Base-by-base conservation (phyloP, 2,329 filamentous ascomycete species). In the Fusarium sp. region DNA sequence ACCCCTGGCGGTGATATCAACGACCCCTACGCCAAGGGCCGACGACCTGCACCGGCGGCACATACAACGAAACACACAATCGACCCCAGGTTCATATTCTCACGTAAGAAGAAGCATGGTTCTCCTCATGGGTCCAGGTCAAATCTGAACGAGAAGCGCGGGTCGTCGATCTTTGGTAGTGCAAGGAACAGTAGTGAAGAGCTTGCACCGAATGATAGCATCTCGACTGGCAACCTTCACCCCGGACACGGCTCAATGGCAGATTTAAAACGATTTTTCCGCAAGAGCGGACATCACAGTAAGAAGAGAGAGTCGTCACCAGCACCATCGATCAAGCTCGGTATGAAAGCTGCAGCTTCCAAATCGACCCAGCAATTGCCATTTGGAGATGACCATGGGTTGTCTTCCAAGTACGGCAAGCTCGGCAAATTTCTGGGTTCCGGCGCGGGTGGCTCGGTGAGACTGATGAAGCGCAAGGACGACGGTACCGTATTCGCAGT, bases 261-360 rank as follows among this genome's bases (percentile, higher is more conserved):
- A 8, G 96, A 98, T 78, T 84, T 99, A 69, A 98, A 98, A 84
- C 90, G 96, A n/a, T 99, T 99, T 82, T 97, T 99, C 86, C 96
- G 92, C 82, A 91, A 94, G 69, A 90, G 92, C 59, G 89, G 90
- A 6, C 88, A 91, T 74, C 84, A 89, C 75, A 94, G 94, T 79
- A 88, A 91, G 66, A 94, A 93, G 74, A 90, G 93, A 36, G 87
- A 92, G 8, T 84, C 87, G 15, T 91, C 91, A 3, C 91, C 91
- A 12, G 88, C 89, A 11, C 71, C 71, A 13, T 87, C 89, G 20
- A 80, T 88, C 45, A 83, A 85, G 66, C 85, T 87, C 3, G 85
- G 86, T 10, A 82, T 81, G 10, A 89, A 85, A 77, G 88, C 85
- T 10, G 82, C 86, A 11, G 80, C 81, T 30, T 83, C 85, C 15